These are phyloP conservation scores for Eimeria maxima DNA, from an alignment of 169 alveolate genomes.

Conservation along the genomic window DNA sequence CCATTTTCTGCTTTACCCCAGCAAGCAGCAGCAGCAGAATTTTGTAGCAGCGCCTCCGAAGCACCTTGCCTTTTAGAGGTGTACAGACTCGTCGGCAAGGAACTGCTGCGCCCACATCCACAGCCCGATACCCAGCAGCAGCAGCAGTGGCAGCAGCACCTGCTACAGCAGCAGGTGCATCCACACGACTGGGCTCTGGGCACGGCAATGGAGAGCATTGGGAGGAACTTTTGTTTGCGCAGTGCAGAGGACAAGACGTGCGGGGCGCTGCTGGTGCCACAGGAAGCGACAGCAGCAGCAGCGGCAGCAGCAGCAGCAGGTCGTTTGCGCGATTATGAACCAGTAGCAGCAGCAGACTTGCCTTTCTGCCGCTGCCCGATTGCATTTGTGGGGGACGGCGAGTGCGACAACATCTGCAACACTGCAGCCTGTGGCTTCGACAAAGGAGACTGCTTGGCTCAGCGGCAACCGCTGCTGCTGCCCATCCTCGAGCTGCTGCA, in stretches of 20 bases:
- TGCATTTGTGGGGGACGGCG: slow-evolving; percentile 87
- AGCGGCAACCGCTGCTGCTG: slow-evolving; percentile 49
- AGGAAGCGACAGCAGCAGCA: background rate
- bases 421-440: slow-evolving; percentile 87
- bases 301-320: slow-evolving; percentile 19
- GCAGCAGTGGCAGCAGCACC: slow-evolving; percentile 28
- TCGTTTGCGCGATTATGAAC: slow-evolving; percentile 5
- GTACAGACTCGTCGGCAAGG: slow-evolving; percentile 65
- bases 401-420: slow-evolving; percentile 86
- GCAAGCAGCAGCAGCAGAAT: slow-evolving; percentile 35
- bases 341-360: slow-evolving; percentile 41
- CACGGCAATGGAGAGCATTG: slow-evolving; percentile 64
- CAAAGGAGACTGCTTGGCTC: slow-evolving; percentile 86
- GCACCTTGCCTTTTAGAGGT: slow-evolving; percentile 78
- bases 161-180: slow-evolving; percentile 74
- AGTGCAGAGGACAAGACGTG: slow-evolving; percentile 63
- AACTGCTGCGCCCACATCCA: slow-evolving; percentile 56
- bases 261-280: slow-evolving; percentile 74
- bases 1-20: slow-evolving; percentile 57
- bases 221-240: slow-evolving; percentile 74
- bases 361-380: slow-evolving; percentile 81
- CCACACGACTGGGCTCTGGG: slow-evolving; percentile 73
- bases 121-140: background rate
- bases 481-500: slow-evolving; percentile 27
- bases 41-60: slow-evolving; percentile 61